Evolutionary conservation across 805 yeast genomes (phyloP).

Genomic region (Teunomyces lycoperdinae): DNA sequence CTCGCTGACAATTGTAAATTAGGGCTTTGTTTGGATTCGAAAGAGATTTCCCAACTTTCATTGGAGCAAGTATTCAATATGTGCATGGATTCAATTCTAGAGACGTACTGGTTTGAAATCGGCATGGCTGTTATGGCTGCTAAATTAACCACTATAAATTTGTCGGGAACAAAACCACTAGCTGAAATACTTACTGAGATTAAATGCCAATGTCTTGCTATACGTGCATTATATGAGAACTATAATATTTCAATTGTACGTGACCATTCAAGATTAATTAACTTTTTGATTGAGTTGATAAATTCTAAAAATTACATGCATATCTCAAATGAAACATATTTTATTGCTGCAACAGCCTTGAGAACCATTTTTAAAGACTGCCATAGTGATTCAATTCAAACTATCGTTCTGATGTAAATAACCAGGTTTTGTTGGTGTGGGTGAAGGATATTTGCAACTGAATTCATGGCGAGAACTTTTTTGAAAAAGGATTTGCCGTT

Average conservation of each 20-base stretch:
- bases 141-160: background rate
- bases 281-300: background rate
- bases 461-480: too few relatives aligned
- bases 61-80: too few relatives aligned
- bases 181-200: background rate
- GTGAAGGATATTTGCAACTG: background rate
- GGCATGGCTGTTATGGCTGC: too few relatives aligned
- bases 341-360: background rate
- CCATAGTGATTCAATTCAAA: background rate
- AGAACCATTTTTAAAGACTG: background rate
- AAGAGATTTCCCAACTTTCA: too few relatives aligned
- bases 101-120: too few relatives aligned
- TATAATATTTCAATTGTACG: background rate
- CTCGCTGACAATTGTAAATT: too few relatives aligned
- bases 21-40: too few relatives aligned
- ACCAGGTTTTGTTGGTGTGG: background rate
- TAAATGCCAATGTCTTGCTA: background rate
- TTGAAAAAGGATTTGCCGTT: too few relatives aligned
- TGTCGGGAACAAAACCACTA: background rate
- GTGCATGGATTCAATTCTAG: too few relatives aligned
- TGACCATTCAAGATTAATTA: background rate
- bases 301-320: background rate
- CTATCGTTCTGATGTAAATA: background rate
- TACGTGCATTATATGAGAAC: background rate
- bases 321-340: background rate